A percentile compares a stretch with the other conserved stretches of the same genome.
phyloP scores from a whole-genome alignment of 306 rosid genomes.

The Hylodesmum podocarpum region DNA sequence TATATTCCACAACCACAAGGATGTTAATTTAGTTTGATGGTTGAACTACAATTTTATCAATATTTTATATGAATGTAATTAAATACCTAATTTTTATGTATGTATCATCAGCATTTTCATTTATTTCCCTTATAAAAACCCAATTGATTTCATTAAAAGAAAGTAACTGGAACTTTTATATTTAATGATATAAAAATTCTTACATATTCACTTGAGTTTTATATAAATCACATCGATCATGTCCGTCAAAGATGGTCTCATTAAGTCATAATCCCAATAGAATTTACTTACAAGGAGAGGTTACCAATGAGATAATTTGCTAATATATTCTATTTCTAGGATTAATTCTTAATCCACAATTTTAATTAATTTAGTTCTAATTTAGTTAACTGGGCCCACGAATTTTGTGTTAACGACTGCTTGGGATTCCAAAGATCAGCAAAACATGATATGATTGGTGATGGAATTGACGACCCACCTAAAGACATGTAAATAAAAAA shows the following conservation, averaged over 20 bases:
- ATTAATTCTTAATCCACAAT: background rate
- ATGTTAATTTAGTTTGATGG: too few relatives aligned
- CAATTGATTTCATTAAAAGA: background rate
- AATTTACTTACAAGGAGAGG: slow-evolving; percentile 24
- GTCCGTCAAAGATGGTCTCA: slow-evolving; percentile 24
- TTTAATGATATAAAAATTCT: background rate
- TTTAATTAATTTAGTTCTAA: background rate
- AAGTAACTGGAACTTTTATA: background rate
- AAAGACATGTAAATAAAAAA: slow-evolving; percentile 25
- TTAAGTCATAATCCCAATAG: slow-evolving; percentile 22
- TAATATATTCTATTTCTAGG: background rate
- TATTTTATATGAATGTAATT: too few relatives aligned
- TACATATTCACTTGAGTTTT: background rate
- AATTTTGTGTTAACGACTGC: slow-evolving; percentile 48
- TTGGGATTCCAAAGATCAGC: slow-evolving; percentile 83
- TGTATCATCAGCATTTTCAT: background rate
- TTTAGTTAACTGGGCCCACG: slow-evolving; percentile 23
- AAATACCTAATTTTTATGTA: background rate
- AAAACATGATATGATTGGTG: slow-evolving; percentile 68
- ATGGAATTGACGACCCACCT: slow-evolving; percentile 86
- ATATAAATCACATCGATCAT: slow-evolving; percentile 7
- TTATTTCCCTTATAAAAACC: background rate
- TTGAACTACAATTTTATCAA: too few relatives aligned
- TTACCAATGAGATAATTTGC: slow-evolving; percentile 4
- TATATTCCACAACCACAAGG: too few relatives aligned